Conservation (phyloP, 257 asterid species). For the Penstemon eatonii region DNA sequence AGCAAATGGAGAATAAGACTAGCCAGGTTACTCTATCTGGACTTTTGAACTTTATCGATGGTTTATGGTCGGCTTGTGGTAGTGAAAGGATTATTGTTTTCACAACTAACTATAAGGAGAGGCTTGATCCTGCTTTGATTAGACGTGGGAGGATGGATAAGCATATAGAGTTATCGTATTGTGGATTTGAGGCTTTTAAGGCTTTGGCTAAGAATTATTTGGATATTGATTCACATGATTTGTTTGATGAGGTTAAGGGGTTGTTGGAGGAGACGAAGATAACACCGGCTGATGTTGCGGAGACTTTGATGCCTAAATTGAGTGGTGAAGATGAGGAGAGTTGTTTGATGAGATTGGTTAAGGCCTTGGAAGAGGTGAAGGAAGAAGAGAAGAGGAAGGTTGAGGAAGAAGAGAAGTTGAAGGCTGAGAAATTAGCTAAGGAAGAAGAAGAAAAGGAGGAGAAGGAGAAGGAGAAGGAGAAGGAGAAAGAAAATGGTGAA, state of each 20-base stretch:
- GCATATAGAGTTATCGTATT: slow-evolving; percentile 52
- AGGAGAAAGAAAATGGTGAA: background rate
- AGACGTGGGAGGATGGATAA: slow-evolving; percentile 67
- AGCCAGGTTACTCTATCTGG: slow-evolving; percentile 60
- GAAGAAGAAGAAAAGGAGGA: slow-evolving; percentile 24
- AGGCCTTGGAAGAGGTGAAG: slow-evolving; percentile 42
- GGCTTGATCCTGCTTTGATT: slow-evolving; percentile 58
- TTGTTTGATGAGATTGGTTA: slow-evolving; percentile 38
- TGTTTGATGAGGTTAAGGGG: slow-evolving; percentile 31
- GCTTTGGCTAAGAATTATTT: slow-evolving; percentile 37
- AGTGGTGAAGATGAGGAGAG: slow-evolving; percentile 30
- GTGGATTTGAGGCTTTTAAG: slow-evolving; percentile 46
- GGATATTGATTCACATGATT: slow-evolving; percentile 24
- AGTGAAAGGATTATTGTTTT: slow-evolving; percentile 53
- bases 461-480: background rate
- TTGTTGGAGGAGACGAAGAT: slow-evolving; percentile 39
- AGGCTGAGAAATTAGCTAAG: slow-evolving; percentile 30
- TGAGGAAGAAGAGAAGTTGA: slow-evolving; percentile 33
- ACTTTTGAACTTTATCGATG: slow-evolving; percentile 63
- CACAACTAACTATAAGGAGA: slow-evolving; percentile 55
- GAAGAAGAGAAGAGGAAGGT: slow-evolving; percentile 30
- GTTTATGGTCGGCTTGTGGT: slow-evolving; percentile 67
- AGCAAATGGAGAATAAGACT: slow-evolving; percentile 28
- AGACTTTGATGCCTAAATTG: slow-evolving; percentile 57
- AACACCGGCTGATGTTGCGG: slow-evolving; percentile 47